These are phyloP conservation scores for Abrus pulchellus DNA, from an alignment of 306 rosid genomes.

Conservation along the genomic window DNA sequence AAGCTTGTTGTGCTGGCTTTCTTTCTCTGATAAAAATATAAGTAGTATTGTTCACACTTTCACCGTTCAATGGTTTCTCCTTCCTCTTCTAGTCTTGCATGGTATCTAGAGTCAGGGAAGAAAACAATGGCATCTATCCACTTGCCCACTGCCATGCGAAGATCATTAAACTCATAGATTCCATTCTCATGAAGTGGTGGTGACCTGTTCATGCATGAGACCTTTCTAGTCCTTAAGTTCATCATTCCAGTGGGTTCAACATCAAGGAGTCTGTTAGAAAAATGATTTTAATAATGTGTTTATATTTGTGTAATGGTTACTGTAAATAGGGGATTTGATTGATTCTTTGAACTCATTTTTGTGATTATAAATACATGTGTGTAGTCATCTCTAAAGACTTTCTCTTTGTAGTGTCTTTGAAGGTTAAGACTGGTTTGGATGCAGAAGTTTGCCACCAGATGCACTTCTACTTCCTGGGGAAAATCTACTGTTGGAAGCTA, in stretches of 20 bases:
- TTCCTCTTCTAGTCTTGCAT: not conserved
- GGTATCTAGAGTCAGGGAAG: not conserved
- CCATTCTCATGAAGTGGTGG: not conserved
- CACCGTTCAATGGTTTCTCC: not conserved
- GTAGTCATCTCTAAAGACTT: too few species aligned
- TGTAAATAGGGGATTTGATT: too few species aligned
- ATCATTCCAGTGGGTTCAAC: not conserved
- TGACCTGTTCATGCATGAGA: not conserved
- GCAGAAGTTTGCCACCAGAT: not conserved
- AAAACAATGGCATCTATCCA: not conserved
- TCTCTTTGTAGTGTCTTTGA: not conserved
- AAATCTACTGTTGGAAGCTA: not conserved
- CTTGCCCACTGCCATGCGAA: not conserved
- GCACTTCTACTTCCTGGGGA: not conserved
- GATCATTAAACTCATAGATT: not conserved
- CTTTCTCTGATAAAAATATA: not conserved
- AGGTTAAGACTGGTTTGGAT: not conserved
- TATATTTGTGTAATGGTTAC: too few species aligned
- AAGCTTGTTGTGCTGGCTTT: not conserved
- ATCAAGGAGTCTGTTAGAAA: not conserved
- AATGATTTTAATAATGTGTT: too few species aligned
- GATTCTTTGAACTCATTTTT: too few species aligned
- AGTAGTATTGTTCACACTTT: conserved; percentile 9
- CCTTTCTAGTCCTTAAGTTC: not conserved
- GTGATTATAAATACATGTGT: too few species aligned